Conservation (phyloP, 306 rosid genomes). For the Ziziphus jujuba region DNA sequence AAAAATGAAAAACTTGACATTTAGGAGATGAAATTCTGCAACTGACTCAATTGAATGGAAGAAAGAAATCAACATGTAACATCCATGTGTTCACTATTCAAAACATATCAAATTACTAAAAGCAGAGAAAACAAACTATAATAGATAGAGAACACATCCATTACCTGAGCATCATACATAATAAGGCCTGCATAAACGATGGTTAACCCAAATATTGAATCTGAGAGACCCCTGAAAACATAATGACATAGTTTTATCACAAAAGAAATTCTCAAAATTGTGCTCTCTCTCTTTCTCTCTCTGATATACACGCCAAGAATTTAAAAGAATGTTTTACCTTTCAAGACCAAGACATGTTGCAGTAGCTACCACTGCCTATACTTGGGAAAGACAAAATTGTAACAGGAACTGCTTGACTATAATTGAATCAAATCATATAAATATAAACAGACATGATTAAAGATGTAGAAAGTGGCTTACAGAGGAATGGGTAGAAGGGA, state of each 20-base stretch:
- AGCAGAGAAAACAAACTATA: background rate
- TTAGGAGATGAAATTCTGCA: background rate
- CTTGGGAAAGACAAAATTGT: conserved; percentile 28
- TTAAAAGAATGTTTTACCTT: conserved; percentile 46
- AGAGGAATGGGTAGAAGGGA: conserved; percentile 92
- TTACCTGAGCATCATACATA: conserved; percentile 98
- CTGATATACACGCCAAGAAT: background rate
- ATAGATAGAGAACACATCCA: background rate
- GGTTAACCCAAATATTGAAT: conserved; percentile 77
- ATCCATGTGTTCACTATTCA: no score
- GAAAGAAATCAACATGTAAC: background rate
- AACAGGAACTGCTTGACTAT: conserved; percentile 38
- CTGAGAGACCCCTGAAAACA: conserved; percentile 72
- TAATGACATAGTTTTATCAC: background rate
- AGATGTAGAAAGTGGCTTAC: conserved; percentile 38
- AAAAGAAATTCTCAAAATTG: background rate
- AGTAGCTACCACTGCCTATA: conserved; percentile 78
- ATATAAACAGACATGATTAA: conserved; percentile 6
- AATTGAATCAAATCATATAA: conserved; percentile 4
- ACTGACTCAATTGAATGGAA: background rate
- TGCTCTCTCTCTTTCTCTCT: no score
- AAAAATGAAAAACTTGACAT: background rate
- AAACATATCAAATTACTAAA: background rate
- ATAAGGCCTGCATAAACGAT: conserved; percentile 86
- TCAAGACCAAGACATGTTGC: conserved; percentile 82